Conservation (phyloP, 2,329 filamentous ascomycete species). For the Dendryphion nanum region DNA sequence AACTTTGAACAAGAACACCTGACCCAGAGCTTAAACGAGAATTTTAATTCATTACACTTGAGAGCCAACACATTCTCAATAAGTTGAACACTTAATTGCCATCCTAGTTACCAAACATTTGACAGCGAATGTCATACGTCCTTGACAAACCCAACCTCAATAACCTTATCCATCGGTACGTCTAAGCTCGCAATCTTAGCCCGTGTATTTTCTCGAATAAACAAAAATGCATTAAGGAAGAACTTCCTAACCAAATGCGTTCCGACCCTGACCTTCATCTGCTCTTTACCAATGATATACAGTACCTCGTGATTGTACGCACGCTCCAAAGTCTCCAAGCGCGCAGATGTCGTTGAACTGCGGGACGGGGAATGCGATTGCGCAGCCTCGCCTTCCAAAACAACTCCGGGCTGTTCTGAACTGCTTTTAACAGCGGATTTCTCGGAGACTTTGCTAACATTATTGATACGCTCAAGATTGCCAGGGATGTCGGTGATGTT, state of each 20-base stretch:
- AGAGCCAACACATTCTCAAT: too few relatives aligned
- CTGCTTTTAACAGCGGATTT: constrained; percentile 8
- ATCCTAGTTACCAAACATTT: too few relatives aligned
- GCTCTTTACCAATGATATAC: constrained; percentile 53
- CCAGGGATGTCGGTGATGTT: constrained; percentile 8
- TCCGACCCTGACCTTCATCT: constrained; percentile 8
- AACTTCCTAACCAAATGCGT: constrained; percentile 37
- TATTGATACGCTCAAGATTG: constrained; percentile 4
- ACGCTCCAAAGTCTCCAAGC: constrained; percentile 38
- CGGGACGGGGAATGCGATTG: constrained; percentile 7
- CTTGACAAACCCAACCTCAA: constrained; percentile 70
- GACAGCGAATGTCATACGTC: too few relatives aligned
- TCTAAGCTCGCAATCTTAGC: constrained; percentile 65
- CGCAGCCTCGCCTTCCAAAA: constrained; percentile 5
- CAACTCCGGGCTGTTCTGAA: constrained; percentile 5
- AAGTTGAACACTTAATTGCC: too few relatives aligned
- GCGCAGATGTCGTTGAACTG: constrained; percentile 19
- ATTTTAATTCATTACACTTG: too few relatives aligned
- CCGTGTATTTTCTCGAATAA: constrained; percentile 64
- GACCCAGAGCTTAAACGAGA: too few relatives aligned
- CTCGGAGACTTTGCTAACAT: constrained; percentile 8
- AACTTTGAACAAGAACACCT: too few relatives aligned
- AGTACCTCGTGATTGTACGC: constrained; percentile 50
- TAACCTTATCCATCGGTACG: constrained; percentile 58
- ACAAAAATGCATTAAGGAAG: constrained; percentile 58